Base-by-base conservation (phyloP, 495 filamentous ascomycete species). In the Monascus purpureus region DNA sequence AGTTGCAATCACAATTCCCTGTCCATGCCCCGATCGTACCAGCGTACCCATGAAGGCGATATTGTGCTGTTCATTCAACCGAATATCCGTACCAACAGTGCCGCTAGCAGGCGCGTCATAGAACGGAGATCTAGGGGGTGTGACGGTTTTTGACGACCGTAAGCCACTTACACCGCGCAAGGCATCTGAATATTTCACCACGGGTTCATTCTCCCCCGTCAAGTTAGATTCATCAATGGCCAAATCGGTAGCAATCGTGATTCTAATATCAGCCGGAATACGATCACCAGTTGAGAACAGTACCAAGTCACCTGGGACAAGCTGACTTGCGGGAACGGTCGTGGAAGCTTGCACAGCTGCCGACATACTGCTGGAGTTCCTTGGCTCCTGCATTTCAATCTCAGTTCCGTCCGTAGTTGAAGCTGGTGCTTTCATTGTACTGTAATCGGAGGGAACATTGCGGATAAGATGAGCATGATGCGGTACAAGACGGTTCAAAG, bases 11-110 rank as follows among this genome's bases (percentile, higher is more conserved):
- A 99, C 90, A 34, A 99, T 75, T 20, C 90, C 90, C 49, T 92
- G 85, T 1, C 90, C 90, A 42, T 99, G 77, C n/a, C 90, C 90
- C 6, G 83, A 92, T 28, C 86, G 84, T 4, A 99, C 92, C 35
- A 99, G 57, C 4, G 90, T 99, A 3, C 90, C 90, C 92, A 96
- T 96, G 50, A 93, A 96, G 4, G 88, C 90, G 49, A 99, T 87
- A 43, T 93, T 93, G 31, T 70, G 63, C 49, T 75, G 63, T 49
- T 84, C 62, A 53, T 70, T 70, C 38, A 83, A 56, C 11, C 68
- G 57, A 26, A 81, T 66, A 46, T 80, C 75, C 17, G 68, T 66
- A 20, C 75, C 75, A 20, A 75, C 72, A 17, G 74, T 67, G 5
- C 73, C 76, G 28, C 59, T 65, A 8, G 72, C 74, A 2, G 70